Evolutionary conservation across 768 basidiomycete species (phyloP).

Genomic region (Pisolithus microcarpus): DNA sequence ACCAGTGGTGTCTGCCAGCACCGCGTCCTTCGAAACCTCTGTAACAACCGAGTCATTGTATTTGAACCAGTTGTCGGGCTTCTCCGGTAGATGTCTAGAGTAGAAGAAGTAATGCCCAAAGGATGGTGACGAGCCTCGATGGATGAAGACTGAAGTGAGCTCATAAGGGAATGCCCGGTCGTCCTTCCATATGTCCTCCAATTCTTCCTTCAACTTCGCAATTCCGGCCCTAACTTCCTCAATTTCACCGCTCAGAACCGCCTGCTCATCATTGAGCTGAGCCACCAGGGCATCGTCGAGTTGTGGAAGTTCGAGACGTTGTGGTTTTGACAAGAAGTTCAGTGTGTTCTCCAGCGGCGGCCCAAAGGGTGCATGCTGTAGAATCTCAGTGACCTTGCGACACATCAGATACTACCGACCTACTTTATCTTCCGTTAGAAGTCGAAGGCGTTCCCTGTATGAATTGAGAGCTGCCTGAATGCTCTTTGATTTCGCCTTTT

Average conservation of each 20-base stretch:
- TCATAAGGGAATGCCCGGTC: slow-evolving; percentile 70
- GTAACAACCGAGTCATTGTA: slow-evolving; percentile 90
- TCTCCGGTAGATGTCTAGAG: slow-evolving; percentile 74
- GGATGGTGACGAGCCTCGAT: slow-evolving; percentile 80
- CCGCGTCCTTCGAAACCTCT: slow-evolving; percentile 70
- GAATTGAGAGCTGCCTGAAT: slow-evolving; percentile 60
- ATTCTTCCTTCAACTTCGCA: slow-evolving; percentile 50
- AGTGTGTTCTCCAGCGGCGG: slow-evolving; percentile 48
- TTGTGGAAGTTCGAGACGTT: slow-evolving; percentile 37
- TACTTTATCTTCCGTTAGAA: slow-evolving; percentile 70
- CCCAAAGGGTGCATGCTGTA: slow-evolving; percentile 55
- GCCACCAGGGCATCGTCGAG: slow-evolving; percentile 53
- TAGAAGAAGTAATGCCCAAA: slow-evolving; percentile 98
- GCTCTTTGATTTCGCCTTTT: slow-evolving; percentile 61
- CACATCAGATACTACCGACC: slow-evolving; percentile 1
- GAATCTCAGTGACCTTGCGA: background rate
- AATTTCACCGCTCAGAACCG: slow-evolving; percentile 47
- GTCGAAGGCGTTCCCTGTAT: slow-evolving; percentile 60
- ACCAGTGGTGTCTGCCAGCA: slow-evolving; percentile 85
- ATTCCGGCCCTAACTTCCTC: slow-evolving; percentile 45
- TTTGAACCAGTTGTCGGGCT: slow-evolving; percentile 88
- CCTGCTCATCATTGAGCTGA: slow-evolving; percentile 48
- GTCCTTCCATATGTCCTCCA: slow-evolving; percentile 72
- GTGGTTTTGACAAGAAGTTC: slow-evolving; percentile 51
- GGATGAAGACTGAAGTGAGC: slow-evolving; percentile 90